Evolutionary conservation across 2,329 filamentous ascomycete genomes (phyloP), one percentile per base, ranked within the genome.

Genomic region (Phyllosticta citriasiana): DNA sequence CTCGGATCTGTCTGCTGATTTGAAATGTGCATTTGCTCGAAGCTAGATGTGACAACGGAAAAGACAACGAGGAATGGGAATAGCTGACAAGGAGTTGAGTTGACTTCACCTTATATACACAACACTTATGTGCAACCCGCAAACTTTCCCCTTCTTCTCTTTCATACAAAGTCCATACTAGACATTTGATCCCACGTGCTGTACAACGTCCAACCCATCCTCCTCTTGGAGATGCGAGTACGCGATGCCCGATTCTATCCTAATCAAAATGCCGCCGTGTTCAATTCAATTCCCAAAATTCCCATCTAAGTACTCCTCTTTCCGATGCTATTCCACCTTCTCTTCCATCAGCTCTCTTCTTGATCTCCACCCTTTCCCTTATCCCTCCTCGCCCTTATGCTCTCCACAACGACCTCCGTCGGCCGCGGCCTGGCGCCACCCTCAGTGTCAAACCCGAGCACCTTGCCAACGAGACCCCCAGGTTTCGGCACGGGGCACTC

Each of bases 401-500:
- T 60, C 30, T 63, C 60, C 24, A 67, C 35, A 64, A 58, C 50
- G 4, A 62, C 65, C 40, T 47, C 40, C n/a, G 65, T 64, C 35
- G 59, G 63, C 22, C 33, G 52, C 24, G 60, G 60, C 12, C 62
- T 61, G 19, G 64, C 65, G 4, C 72, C 67, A 33, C 71, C 67
- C 66, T 80, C 82, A 2, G 40, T 47, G 2, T 47, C 14, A 70
- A 93, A 88, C 0, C 89, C 90, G 64, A 94, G 75, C 67, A 93
- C 79, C 70, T 88, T 83, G 12, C 89, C 89, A 54, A 96, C 76
- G 35, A 91, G 76, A 2, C 91, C 92, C 33, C 85, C 81, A 0
- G 94, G 93, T 75, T 97, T 97, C 4, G 94, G 94, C 12, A 99
- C 86, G 0, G 94, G 94, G 71, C 94, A 99, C 72, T 95, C 90